These are phyloP conservation scores for Cyberlindnera lachancei DNA, from an alignment of 805 yeast genomes.

Conservation along the genomic window DNA sequence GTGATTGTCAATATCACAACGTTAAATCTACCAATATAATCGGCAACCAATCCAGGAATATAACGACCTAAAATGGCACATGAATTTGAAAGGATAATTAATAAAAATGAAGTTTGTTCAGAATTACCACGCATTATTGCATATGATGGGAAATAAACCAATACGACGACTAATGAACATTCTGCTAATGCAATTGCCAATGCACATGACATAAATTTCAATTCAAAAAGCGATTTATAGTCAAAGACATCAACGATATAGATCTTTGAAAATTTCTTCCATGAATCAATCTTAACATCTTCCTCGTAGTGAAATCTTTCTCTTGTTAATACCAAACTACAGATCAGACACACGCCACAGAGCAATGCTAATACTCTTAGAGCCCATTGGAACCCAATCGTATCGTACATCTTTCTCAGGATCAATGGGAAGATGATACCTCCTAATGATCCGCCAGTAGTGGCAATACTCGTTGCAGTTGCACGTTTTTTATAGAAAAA, in stretches of 20 bases:
- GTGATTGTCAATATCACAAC: conserved; percentile 35
- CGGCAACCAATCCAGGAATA: conserved; percentile 36
- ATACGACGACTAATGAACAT: conserved; percentile 35
- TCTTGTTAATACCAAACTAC: conserved; percentile 23
- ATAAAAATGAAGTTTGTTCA: conserved; percentile 32
- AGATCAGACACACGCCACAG: conserved; percentile 19
- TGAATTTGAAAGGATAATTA: conserved; percentile 37
- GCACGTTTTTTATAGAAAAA: conserved; percentile 38
- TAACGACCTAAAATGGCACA: conserved; percentile 37
- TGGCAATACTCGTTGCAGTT: conserved; percentile 37
- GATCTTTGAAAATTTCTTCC: conserved; percentile 8
- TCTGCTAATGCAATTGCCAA: conserved; percentile 40
- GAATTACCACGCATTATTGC: conserved; percentile 37
- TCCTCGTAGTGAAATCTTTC: conserved; percentile 25
- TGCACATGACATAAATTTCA: conserved; percentile 36
- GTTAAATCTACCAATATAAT: conserved; percentile 45
- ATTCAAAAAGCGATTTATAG: conserved; percentile 33
- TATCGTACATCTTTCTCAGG: conserved; percentile 31
- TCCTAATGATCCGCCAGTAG: conserved; percentile 46
- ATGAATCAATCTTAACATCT: conserved; percentile 6
- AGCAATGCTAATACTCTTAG: conserved; percentile 41
- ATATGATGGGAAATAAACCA: conserved; percentile 46
- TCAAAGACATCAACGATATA: conserved; percentile 23
- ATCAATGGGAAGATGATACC: conserved; percentile 41
- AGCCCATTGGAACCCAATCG: conserved; percentile 48